Evolutionary conservation across 2,329 filamentous ascomycete species (phyloP).

Genomic region (Venturia pyrina): DNA sequence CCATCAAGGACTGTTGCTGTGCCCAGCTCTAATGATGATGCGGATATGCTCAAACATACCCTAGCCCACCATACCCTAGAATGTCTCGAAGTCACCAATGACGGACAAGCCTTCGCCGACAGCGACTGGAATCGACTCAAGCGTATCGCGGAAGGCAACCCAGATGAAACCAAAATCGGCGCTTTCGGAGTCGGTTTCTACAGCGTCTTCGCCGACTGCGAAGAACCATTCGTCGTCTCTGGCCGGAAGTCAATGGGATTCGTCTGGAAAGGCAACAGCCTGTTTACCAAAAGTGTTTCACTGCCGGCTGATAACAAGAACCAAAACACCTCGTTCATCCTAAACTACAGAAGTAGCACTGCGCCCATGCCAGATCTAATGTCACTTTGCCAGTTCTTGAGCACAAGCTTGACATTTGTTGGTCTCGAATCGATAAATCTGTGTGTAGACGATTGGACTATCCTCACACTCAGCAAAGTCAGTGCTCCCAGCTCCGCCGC

Average conservation of each 20-base stretch:
- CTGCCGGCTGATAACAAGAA: constrained; percentile 57
- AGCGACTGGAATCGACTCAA: constrained; percentile 92
- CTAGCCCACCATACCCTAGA: constrained; percentile 77
- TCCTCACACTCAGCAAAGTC: constrained; percentile 75
- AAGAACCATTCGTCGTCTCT: constrained; percentile 93
- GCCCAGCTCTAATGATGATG: constrained; percentile 53
- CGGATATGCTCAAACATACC: constrained; percentile 69
- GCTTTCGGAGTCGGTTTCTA: constrained; percentile 98
- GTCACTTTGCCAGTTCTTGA: constrained; percentile 81
- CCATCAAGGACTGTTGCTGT: constrained; percentile 69
- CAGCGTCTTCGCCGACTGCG: constrained; percentile 95
- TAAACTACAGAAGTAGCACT: constrained; percentile 84
- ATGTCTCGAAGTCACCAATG: constrained; percentile 83
- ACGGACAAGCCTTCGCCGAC: constrained; percentile 76
- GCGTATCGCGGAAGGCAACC: constrained; percentile 97
- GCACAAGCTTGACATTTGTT: constrained; percentile 93
- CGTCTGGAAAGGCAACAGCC: constrained; percentile 97
- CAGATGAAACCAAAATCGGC: constrained; percentile 97
- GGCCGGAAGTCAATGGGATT: constrained; percentile 93
- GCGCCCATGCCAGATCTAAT: constrained; percentile 79
- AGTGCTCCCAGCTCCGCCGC: constrained; percentile 67
- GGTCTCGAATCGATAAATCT: constrained; percentile 79
- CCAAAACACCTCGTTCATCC: constrained; percentile 76
- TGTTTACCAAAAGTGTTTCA: constrained; percentile 81
- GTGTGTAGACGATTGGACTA: constrained; percentile 77